Conservation (phyloP, 208 protist genomes). For the Crithidia fasciculata region DNA sequence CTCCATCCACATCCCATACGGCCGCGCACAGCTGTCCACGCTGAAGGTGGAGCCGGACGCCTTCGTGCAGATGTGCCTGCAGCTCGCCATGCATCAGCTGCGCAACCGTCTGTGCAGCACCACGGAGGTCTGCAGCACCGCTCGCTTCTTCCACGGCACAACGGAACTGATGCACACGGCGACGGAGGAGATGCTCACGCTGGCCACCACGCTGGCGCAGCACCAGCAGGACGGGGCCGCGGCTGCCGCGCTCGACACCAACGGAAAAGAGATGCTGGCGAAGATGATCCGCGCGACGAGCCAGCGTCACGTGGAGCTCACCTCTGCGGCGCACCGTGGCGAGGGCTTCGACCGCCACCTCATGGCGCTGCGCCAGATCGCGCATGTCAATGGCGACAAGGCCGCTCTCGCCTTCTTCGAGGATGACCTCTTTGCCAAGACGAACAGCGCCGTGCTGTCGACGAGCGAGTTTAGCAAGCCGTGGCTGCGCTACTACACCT, state of each 20-base stretch:
- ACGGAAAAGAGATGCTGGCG: conserved; percentile 40
- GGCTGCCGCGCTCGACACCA: conserved; percentile 25
- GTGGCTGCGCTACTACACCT: conserved; percentile 81
- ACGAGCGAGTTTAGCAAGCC: conserved; percentile 75
- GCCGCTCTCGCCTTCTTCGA: conserved; percentile 84
- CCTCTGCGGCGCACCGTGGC: conserved; percentile 61
- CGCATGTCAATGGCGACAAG: conserved; percentile 60
- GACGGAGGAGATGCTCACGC: conserved; percentile 60
- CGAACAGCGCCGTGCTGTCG: conserved; percentile 52
- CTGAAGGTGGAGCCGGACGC: conserved; percentile 66
- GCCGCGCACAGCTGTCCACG: conserved; percentile 44
- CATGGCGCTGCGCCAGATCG: conserved; percentile 82
- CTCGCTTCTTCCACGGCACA: conserved; percentile 82
- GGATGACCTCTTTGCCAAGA: conserved; percentile 66
- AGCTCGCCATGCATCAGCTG: conserved; percentile 80
- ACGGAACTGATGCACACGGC: conserved; percentile 83
- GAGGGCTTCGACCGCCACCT: conserved; percentile 92
- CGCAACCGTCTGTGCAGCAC: conserved; percentile 75
- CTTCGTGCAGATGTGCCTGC: conserved; percentile 90
- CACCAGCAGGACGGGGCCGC: conserved; percentile 25
- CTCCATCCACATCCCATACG: conserved; percentile 60
- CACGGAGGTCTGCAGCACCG: conserved; percentile 67
- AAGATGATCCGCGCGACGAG: conserved; percentile 60
- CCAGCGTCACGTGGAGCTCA: conserved; percentile 53
- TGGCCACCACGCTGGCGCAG: conserved; percentile 59